A percentile compares a stretch with the other conserved stretches of the same genome.
phyloP scores from a whole-genome alignment of 345 rosid genomes.

The Heritiera littoralis region DNA sequence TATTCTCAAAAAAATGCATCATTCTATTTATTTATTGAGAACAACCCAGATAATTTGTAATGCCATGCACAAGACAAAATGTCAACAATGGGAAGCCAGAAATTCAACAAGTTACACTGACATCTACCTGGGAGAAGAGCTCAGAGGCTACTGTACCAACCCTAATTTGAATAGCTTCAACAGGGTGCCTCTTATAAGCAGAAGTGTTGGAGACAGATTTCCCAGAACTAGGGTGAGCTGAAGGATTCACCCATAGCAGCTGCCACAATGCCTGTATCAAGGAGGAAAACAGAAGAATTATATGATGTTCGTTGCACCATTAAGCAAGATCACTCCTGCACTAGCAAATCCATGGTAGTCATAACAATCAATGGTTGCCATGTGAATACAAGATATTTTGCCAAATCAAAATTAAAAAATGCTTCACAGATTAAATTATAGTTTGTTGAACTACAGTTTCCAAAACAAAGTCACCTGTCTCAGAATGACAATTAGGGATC shows the following conservation, averaged over 20 bases:
- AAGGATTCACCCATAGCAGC: constrained; percentile 82
- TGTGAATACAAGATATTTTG: constrained; percentile 1
- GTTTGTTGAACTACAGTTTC: neutral
- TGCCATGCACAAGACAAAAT: neutral
- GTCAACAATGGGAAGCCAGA: constrained; percentile 3
- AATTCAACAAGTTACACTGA: constrained; percentile 21
- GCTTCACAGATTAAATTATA: neutral
- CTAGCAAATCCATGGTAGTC: neutral
- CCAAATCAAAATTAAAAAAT: neutral
- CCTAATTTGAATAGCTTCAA: constrained; percentile 64
- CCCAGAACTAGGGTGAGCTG: constrained; percentile 43
- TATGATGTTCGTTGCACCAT: neutral
- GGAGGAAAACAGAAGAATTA: neutral
- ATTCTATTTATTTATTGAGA: neutral
- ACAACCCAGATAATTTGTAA: neutral
- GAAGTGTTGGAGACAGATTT: constrained; percentile 44
- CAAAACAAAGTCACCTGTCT: constrained; percentile 59
- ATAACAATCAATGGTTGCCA: neutral
- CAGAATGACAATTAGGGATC: constrained; percentile 71
- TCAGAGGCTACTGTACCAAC: constrained; percentile 75
- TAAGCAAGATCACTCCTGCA: neutral
- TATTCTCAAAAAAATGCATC: constrained; percentile 8
- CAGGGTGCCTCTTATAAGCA: constrained; percentile 49
- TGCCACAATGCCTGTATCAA: constrained; percentile 87
- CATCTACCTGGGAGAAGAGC: constrained; percentile 86